These are phyloP conservation scores for Solanum hybrid DNA, from an alignment of 305 asterid species.

Conservation along the genomic window DNA sequence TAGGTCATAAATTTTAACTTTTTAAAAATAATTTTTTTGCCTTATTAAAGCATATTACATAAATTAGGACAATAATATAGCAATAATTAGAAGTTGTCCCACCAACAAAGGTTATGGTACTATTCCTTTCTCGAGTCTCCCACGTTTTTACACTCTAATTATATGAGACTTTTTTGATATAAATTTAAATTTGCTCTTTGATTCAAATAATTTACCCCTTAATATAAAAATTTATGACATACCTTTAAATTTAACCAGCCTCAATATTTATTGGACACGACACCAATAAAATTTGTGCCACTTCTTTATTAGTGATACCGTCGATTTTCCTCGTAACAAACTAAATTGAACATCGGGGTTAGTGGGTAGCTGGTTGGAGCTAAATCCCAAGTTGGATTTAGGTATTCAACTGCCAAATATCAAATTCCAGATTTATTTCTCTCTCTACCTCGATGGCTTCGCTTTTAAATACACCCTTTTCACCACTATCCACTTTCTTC, in stretches of 20 bases:
- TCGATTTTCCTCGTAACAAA: not conserved
- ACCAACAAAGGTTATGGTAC: not conserved
- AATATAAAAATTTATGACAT: too few species aligned
- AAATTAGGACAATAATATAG: not conserved
- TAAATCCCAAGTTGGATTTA: constrained; percentile 20
- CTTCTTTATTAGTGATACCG: not conserved
- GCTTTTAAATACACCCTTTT: constrained; percentile 12
- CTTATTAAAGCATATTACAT: not conserved
- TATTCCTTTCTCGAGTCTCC: not conserved
- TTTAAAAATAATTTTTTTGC: not conserved
- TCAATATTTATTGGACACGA: too few species aligned
- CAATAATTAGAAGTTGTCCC: not conserved
- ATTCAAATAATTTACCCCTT: too few species aligned
- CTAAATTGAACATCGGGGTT: not conserved
- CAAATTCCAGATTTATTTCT: not conserved
- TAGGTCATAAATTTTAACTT: not conserved
- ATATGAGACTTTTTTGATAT: not conserved
- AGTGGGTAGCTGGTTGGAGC: constrained; percentile 24
- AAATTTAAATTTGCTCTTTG: not conserved
- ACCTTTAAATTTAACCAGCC: not conserved
- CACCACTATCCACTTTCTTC: constrained; percentile 12
- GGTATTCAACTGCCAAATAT: not conserved
- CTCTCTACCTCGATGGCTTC: constrained; percentile 31
- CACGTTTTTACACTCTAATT: not conserved
- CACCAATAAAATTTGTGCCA: not conserved